phyloP scores from a whole-genome alignment of 2,329 filamentous ascomycete species.

The Sarocladium kiliense region DNA sequence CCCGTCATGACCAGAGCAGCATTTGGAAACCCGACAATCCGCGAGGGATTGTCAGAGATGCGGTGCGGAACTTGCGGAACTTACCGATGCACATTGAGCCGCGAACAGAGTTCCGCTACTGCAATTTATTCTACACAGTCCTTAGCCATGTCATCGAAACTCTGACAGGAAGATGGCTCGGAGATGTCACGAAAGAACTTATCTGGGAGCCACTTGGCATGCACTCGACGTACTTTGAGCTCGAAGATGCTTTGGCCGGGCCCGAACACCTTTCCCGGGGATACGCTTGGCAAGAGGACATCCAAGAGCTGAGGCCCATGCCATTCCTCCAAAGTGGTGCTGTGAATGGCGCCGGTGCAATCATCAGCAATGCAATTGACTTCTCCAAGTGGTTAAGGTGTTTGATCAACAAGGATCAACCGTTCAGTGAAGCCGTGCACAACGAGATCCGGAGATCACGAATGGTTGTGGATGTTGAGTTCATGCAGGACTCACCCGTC shows the following conservation, averaged over 20 bases:
- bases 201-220: constrained; percentile 44
- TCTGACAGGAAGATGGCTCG: constrained; percentile 30
- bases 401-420: constrained; percentile 29
- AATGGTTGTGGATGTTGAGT: constrained; percentile 27
- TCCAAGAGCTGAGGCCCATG: constrained; percentile 16
- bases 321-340: constrained; percentile 22
- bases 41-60: constrained; percentile 24
- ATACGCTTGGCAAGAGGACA: constrained; percentile 32
- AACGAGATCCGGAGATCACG: constrained; percentile 24
- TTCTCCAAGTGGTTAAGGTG: constrained; percentile 47
- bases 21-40: constrained; percentile 22
- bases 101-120: constrained; percentile 41
- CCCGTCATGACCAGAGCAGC: constrained; percentile 31
- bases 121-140: constrained; percentile 44
- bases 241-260: constrained; percentile 19
- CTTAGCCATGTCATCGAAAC: constrained; percentile 41
- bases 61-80: constrained; percentile 38
- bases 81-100: constrained; percentile 38
- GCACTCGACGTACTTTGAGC: constrained; percentile 33
- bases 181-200: constrained; percentile 31
- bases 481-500: constrained; percentile 23
- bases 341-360: constrained; percentile 33
- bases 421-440: constrained; percentile 20
- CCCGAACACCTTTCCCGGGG: constrained; percentile 31
- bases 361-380: constrained; percentile 43